These are phyloP conservation scores for Kodamaea alishanica DNA, from an alignment of 1,139 yeast species.

Conservation along the genomic window DNA sequence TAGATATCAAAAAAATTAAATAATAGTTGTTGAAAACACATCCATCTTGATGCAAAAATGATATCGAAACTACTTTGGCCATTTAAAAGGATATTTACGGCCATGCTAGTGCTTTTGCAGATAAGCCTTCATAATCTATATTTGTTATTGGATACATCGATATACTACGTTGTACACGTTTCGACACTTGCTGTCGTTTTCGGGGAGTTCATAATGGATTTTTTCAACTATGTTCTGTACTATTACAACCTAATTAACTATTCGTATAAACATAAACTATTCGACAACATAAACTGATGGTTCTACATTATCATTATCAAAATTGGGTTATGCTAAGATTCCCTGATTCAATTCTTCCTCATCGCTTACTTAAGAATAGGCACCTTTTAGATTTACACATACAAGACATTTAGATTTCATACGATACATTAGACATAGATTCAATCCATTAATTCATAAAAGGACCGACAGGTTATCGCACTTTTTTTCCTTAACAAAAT, in stretches of 20 bases:
- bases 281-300: slow-evolving; percentile 27
- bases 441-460: too few species aligned
- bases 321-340: slow-evolving; percentile 1
- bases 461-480: too few species aligned
- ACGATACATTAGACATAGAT: too few species aligned
- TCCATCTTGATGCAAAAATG: not conserved
- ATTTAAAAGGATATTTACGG: slow-evolving; percentile 1
- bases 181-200: slow-evolving; percentile 25
- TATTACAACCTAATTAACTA: slow-evolving; percentile 24
- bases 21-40: not conserved
- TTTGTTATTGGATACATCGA: slow-evolving; percentile 22
- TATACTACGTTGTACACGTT: slow-evolving; percentile 28
- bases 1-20: too few species aligned
- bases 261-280: slow-evolving; percentile 28
- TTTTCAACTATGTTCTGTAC: slow-evolving; percentile 18
- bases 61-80: not conserved
- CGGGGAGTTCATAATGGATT: slow-evolving; percentile 23
- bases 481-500: too few species aligned
- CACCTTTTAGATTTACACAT: not conserved
- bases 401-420: too few species aligned
- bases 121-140: slow-evolving; percentile 14
- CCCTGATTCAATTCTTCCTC: slow-evolving; percentile 3
- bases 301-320: not conserved
- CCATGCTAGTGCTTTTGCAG: slow-evolving; percentile 5
- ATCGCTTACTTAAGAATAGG: not conserved